Evolutionary conservation across 345 rosid genomes (phyloP).

Genomic region (Angophora floribunda): DNA sequence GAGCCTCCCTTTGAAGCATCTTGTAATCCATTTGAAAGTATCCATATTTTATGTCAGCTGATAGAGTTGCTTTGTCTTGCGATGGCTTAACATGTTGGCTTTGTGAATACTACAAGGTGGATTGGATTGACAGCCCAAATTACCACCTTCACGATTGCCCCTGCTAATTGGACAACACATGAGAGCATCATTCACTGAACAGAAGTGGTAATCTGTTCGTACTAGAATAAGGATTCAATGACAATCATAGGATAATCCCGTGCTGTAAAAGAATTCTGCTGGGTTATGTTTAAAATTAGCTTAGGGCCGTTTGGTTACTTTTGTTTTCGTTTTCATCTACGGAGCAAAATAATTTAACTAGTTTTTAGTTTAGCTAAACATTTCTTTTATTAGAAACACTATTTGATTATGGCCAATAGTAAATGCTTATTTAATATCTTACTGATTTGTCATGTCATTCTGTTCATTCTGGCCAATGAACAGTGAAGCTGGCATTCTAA

Average conservation of each 20-base stretch:
- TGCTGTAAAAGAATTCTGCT: background rate
- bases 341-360: background rate
- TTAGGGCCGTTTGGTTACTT: background rate
- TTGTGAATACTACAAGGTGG: background rate
- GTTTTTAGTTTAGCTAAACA: background rate
- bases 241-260: background rate
- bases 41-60: slow-evolving; percentile 17
- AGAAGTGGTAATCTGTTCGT: background rate
- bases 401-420: background rate
- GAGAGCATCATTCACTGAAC: background rate
- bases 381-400: background rate
- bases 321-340: background rate
- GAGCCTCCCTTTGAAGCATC: slow-evolving; percentile 19
- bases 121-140: background rate
- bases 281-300: background rate
- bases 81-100: slow-evolving; percentile 11
- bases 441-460: background rate
- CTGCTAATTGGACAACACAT: background rate
- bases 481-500: background rate
- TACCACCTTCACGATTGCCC: background rate
- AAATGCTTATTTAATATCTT: background rate
- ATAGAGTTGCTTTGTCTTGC: slow-evolving; percentile 10
- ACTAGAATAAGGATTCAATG: background rate
- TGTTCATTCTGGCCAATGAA: background rate
- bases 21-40: slow-evolving; percentile 16